Base-by-base conservation (phyloP, 306 rosid genomes). In the Castanea crenata region DNA sequence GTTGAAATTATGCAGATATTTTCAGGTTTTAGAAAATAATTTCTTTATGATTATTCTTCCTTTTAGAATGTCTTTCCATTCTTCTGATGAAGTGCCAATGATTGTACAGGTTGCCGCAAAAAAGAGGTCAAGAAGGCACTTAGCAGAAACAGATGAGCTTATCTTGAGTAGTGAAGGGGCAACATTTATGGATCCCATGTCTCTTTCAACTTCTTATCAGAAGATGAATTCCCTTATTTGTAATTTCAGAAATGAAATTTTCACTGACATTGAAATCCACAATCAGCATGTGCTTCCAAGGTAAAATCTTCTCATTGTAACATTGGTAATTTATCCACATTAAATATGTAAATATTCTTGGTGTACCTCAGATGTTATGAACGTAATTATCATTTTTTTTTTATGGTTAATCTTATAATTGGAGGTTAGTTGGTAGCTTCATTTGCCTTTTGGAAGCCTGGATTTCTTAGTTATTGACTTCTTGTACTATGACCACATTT, bases 271-370 rank as follows among this genome's bases (percentile, higher is more conserved):
- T 16, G 49, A 82, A 65, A 79, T 85, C 35, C 80, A 72, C n/a
- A 76, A 79, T 52, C 84, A 82, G 64, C 46, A 76, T 62, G 72
- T 82, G 54, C 86, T 85, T 55, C 88, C 86, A 21, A 76, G 89
- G 89, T 85, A 57, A 78, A 25, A 23, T 32, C 32, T 34, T 72
- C 32, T 72, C n/a, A 18, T 71, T 41, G n/a, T 49, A 59, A 59
- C 16, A 20, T 4, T 59, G 15, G 15, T 59, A 14, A 57, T 57
- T 57, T 57, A n/a, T 57, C 5, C 29, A 18, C 10, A 20, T 10
- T 49, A 49, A 49, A 12, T 49, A 41, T 49, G 21, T 57, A 57
- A 8, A n/a, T 23, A 57, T 57, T 57, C 27, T 57, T 3, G 0
- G 63, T n/a, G 63, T n/a, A 57, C 27, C 20, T 57, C 21, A 20